Conservation (phyloP, 306 rosid species). For the Hippophae tibetana region DNA sequence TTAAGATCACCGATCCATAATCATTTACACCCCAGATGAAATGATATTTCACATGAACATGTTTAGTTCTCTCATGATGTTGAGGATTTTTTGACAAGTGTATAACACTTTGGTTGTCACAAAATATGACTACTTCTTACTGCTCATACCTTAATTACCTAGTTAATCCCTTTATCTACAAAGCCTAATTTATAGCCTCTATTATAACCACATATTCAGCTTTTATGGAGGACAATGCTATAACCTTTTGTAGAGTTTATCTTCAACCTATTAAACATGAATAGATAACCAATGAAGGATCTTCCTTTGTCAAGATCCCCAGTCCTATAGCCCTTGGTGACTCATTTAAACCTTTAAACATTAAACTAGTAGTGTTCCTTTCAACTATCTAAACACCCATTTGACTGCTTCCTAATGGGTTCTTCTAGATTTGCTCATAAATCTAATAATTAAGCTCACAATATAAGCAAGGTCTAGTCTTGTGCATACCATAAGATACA, state of each 20-base stretch:
- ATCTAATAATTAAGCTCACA: background rate
- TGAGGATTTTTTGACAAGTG: background rate
- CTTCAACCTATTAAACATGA: background rate
- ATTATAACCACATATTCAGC: background rate
- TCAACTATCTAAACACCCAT: background rate
- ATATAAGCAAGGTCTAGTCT: background rate
- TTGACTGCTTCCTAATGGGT: background rate
- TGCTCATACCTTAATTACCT: background rate
- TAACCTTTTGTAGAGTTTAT: background rate
- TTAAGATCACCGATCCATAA: background rate
- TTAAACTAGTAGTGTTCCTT: background rate
- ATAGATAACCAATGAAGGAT: background rate
- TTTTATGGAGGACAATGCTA: background rate
- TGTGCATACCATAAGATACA: background rate
- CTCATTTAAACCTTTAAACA: too few relatives aligned
- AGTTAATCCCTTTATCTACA: background rate
- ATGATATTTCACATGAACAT: background rate
- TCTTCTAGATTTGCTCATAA: background rate
- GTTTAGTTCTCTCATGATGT: background rate
- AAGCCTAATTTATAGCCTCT: background rate
- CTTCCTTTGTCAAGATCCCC: background rate
- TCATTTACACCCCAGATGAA: background rate
- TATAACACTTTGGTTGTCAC: background rate
- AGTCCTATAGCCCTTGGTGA: background rate
- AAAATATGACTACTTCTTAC: background rate